Base-by-base conservation (phyloP, 140 eudicot species). In the Bidens hawaiensis region DNA sequence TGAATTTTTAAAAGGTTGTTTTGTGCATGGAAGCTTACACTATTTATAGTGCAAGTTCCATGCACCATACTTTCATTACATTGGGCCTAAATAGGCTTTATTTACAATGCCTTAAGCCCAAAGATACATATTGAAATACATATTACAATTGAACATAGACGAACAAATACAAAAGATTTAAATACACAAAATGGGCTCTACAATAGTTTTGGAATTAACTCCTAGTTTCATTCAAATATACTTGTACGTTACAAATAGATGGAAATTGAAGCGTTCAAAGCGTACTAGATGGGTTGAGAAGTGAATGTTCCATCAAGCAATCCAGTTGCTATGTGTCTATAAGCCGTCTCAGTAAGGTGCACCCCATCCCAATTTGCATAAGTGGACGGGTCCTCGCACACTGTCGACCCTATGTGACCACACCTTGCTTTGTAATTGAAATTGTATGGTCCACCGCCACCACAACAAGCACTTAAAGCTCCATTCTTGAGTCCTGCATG, bases 391-490 rank as follows among this genome's bases (percentile, higher is more conserved):
- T 76, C 68, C 21, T 7, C 12, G 62, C 96, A 84, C 12, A 75
- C 79, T 70, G 60, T 76, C 0, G 88, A 83, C 24, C 91, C 86
- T 2, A 26, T 47, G 52, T 83, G 82, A 43, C 95, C 95, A 69
- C 93, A 87, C 62, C 85, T 76, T 26, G 89, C 93, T 16, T 86
- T 73, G 47, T 61, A 43, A 28, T 87, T 87, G 68, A 81, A 87
- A 42, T 87, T 87, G 77, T 75, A 87, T 4, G 89, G 81, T 26
- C 96, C 96, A 38, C 96, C 96, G 4, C 89, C 94, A 72, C 96
- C 94, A 41, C 95, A 87, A 60, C 93, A 87, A 16, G 93, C 86
- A 47, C 28, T 70, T 42, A 84, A 52, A 7, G 57, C 82, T 40
- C 79, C 84, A 28, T 79, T 73, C n/a, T 25, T 4, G 7, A 87